A percentile compares a stretch with the other conserved stretches of the same genome.
phyloP scores from a whole-genome alignment of 1,139 yeast species.

The Wickerhamomyces sp. region DNA sequence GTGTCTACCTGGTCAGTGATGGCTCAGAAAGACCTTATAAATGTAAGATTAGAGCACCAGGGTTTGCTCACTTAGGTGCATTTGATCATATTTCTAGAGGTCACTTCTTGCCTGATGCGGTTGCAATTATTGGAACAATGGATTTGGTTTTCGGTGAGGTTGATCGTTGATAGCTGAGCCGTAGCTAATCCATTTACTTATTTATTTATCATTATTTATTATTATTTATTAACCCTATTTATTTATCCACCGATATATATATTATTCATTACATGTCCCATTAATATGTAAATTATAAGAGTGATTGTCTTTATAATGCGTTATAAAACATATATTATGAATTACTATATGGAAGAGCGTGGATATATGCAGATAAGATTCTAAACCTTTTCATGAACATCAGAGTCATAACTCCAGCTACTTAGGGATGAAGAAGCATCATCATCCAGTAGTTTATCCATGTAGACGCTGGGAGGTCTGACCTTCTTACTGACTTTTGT shows the following conservation, averaged over 20 bases:
- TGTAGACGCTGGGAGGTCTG: slow-evolving; percentile 27
- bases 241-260: slow-evolving; percentile 6
- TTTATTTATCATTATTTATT: slow-evolving; percentile 1
- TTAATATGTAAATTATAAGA: no score
- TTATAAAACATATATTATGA: no score
- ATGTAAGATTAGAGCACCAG: slow-evolving; percentile 92
- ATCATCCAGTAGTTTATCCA: slow-evolving; percentile 26
- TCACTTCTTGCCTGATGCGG: slow-evolving; percentile 87
- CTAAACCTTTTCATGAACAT: slow-evolving; percentile 15
- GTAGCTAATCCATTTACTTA: background rate
- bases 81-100: slow-evolving; percentile 85
- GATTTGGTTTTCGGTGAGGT: slow-evolving; percentile 94
- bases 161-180: slow-evolving; percentile 53
- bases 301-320: no score
- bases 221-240: slow-evolving; percentile 10
- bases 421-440: slow-evolving; percentile 3
- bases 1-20: slow-evolving; percentile 82
- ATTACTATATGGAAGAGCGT: no score
- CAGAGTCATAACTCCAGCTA: slow-evolving; percentile 6
- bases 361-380: no score
- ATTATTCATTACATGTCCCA: background rate
- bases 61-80: slow-evolving; percentile 86
- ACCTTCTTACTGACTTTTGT: slow-evolving; percentile 5
- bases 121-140: slow-evolving; percentile 93
- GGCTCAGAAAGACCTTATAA: slow-evolving; percentile 90